Base-by-base conservation (phyloP, 371 early-diverging fungal species). In the Entomophthora muscae region DNA sequence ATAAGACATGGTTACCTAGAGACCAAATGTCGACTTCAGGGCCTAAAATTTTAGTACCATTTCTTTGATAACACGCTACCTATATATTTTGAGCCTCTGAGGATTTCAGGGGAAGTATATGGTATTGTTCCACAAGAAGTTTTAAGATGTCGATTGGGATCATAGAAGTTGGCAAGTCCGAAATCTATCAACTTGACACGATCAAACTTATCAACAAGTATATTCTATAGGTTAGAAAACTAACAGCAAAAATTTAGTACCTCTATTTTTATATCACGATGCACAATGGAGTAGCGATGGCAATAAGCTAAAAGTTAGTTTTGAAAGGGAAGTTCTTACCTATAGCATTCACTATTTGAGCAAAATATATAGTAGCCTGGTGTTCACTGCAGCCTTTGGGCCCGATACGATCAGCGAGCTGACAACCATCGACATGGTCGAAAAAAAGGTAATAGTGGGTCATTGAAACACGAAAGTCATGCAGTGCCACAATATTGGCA, bases 21-120 rank as follows among this genome's bases (percentile, higher is more conserved):
- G 64, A 64, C 64, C 64, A 64, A 56, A 64, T 56, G 23, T 64
- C 64, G 1, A 64, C 56, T 30, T 64, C 64, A 21, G 64, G 64
- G 2, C 64, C 64, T 55, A 56, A 52, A 52, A 24, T 12, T 12
- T 28, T 12, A 52, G 2, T 28, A n/a, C 10, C 10, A 51, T 12
- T 51, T 7, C n/a, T 12, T 51, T 12, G n/a, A n/a, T n/a, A 32
- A 5, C 10, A 23, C 24, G 3, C 22, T 63, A 63, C 63, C 63
- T 21, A 53, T 56, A 55, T 64, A 64, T 26, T 22, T 22, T 21
- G 21, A 10, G n/a, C 64, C 64, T 13, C 28, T 29, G 17, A 64
- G 32, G 23, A 64, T 64, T 29, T 64, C 64, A n/a, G 64, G 64
- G 12, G 64, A 24, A 32, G 64, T 54, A 23, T 64, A 64, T 1